Conservation (phyloP, 1,139 yeast genomes). For the Scheffersomyces lignicola region DNA sequence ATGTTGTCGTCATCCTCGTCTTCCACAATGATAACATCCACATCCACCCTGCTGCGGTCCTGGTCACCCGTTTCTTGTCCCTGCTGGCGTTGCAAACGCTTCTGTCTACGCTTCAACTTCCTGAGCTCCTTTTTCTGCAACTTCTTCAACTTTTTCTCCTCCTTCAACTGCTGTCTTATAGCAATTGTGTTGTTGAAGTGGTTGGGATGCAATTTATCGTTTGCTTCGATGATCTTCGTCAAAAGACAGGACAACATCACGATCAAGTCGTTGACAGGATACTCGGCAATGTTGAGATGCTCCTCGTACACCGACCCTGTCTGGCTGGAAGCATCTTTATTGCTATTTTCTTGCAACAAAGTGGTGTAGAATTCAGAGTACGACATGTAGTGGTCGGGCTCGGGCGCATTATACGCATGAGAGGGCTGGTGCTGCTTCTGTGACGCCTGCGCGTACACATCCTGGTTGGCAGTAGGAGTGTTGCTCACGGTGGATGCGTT, state of each 20-base stretch:
- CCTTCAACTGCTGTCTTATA: conserved; percentile 44
- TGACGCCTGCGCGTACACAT: conserved; percentile 9
- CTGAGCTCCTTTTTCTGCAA: conserved; percentile 16
- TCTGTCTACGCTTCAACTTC: conserved; percentile 9
- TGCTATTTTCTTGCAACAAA: conserved; percentile 25
- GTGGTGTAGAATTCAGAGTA: conserved; percentile 41
- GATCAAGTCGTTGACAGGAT: conserved; percentile 78
- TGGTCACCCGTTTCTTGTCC: neutral
- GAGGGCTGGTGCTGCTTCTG: conserved; percentile 8
- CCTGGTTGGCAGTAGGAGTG: conserved; percentile 9
- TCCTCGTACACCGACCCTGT: too few relatives aligned
- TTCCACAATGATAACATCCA: conserved; percentile 1
- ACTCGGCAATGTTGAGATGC: conserved; percentile 78
- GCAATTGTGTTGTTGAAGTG: conserved; percentile 58
- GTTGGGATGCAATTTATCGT: conserved; percentile 78
- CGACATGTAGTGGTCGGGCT: conserved; percentile 49
- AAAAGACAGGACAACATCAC: conserved; percentile 82
- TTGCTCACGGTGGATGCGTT: neutral
- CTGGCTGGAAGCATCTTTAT: conserved; percentile 12
- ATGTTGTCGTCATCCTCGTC: conserved; percentile 13
- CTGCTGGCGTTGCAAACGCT: conserved; percentile 16
- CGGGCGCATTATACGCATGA: conserved; percentile 17
- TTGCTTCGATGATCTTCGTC: conserved; percentile 88
- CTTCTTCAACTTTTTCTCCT: conserved; percentile 31
- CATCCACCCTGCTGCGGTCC: neutral